Percentiles rank a stretch among this genome's conserved stretches.
These are phyloP conservation scores for Suhomyces anneliseae DNA, from an alignment of 1,139 yeast genomes.

Conservation along the genomic window DNA sequence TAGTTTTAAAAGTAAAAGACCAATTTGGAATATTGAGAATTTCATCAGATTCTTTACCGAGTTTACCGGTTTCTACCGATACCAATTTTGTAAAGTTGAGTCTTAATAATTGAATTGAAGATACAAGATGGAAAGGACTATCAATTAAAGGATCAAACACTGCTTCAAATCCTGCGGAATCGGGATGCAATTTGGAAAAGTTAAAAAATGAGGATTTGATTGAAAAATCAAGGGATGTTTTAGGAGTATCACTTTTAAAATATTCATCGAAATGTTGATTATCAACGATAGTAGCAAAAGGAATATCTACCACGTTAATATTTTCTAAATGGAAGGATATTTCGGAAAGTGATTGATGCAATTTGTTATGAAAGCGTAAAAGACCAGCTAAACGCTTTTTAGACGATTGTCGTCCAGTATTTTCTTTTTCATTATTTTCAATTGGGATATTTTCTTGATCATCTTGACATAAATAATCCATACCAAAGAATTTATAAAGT, in stretches of 20 bases:
- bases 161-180: conserved; percentile 62
- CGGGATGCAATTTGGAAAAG: conserved; percentile 30
- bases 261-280: conserved; percentile 28
- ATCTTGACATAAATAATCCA: conserved; percentile 2
- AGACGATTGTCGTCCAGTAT: background rate
- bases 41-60: conserved; percentile 31
- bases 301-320: conserved; percentile 32
- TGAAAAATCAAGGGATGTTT: conserved; percentile 27
- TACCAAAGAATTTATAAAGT: conserved; percentile 16
- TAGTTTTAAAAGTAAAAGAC: conserved; percentile 55
- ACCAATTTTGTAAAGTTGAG: conserved; percentile 26
- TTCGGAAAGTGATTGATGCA: conserved; percentile 19
- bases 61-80: conserved; percentile 13
- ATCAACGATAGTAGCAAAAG: conserved; percentile 33
- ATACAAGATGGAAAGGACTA: conserved; percentile 51
- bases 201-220: conserved; percentile 36
- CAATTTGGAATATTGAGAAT: conserved; percentile 53
- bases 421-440: background rate
- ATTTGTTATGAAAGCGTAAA: conserved; percentile 16
- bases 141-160: conserved; percentile 49
- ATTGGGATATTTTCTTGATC: background rate
- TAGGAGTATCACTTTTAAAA: conserved; percentile 24
- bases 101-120: conserved; percentile 44
- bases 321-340: conserved; percentile 36
- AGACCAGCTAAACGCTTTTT: conserved; percentile 7